These are phyloP conservation scores for Trichosporon coremiiforme DNA, from an alignment of 1,284 basidiomycete genomes.

Conservation along the genomic window DNA sequence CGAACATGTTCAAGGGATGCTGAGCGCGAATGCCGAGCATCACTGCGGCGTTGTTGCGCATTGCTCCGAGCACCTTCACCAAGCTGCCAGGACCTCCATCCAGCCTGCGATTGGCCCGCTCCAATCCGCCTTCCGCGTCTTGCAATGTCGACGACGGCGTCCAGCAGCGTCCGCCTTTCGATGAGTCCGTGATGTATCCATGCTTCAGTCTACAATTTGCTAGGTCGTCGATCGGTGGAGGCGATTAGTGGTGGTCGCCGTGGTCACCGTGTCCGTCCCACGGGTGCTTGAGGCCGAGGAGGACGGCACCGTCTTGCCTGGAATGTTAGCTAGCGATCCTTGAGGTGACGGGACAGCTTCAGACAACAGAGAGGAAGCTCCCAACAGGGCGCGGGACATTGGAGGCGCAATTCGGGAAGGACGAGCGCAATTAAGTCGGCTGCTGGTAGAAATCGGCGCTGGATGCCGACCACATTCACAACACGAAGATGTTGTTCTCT, in stretches of 20 bases:
- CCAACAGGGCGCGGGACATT: not conserved
- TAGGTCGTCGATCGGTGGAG: constrained; percentile 18
- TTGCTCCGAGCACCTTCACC: not conserved
- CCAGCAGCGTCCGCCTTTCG: not conserved
- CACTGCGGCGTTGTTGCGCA: not conserved
- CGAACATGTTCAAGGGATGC: too few species aligned
- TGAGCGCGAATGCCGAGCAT: too few species aligned
- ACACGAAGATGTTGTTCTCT: too few species aligned
- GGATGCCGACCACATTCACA: too few species aligned
- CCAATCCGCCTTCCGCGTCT: not conserved
- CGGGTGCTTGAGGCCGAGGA: constrained; percentile 60
- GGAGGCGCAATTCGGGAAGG: too few species aligned
- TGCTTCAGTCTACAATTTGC: constrained; percentile 20
- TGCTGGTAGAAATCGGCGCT: too few species aligned
- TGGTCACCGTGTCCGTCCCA: constrained; percentile 59
- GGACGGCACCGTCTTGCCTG: constrained; percentile 60
- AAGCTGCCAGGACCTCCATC: not conserved
- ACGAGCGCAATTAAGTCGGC: too few species aligned
- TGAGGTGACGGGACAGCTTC: not conserved
- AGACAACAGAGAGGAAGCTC: too few species aligned
- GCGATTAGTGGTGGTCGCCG: constrained; percentile 44
- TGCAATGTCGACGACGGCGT: not conserved
- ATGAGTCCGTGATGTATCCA: constrained; percentile 18
- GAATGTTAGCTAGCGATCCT: not conserved
- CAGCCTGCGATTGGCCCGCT: not conserved